Percentiles rank a stretch among this genome's conserved stretches.
These are phyloP conservation scores for Biscogniauxia sp. DNA, from an alignment of 2,329 filamentous ascomycete genomes.

Conservation along the genomic window DNA sequence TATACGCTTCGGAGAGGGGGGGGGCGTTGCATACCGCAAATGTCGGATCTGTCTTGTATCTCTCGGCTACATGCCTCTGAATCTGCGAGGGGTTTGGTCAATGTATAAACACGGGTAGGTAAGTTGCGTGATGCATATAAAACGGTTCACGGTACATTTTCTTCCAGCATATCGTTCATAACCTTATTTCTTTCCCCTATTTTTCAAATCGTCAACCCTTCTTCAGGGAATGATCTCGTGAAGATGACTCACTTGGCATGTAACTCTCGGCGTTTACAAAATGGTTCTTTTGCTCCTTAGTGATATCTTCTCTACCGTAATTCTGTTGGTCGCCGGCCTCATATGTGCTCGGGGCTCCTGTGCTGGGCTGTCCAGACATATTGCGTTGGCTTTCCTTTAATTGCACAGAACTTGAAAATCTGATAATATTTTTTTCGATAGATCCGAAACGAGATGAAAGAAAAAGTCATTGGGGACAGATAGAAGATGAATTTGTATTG, in stretches of 20 bases:
- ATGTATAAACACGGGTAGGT: no score
- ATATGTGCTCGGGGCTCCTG: conserved; percentile 15
- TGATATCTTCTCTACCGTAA: conserved; percentile 19
- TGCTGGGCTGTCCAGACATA: conserved; percentile 6
- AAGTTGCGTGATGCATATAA: no score
- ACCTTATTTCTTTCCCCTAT: conserved; percentile 23
- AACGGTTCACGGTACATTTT: conserved; percentile 16
- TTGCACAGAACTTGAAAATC: no score
- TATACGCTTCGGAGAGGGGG: no score
- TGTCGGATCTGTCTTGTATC: conserved; percentile 27
- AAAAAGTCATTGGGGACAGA: no score
- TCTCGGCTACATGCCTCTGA: conserved; percentile 17
- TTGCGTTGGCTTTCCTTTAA: neutral
- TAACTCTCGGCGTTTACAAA: conserved; percentile 23
- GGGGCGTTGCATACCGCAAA: conserved; percentile 18
- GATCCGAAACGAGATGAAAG: neutral
- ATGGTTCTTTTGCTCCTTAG: conserved; percentile 22
- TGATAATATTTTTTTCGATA: no score
- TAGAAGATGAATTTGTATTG: no score
- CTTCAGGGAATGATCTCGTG: neutral
- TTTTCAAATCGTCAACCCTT: neutral
- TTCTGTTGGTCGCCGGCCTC: conserved; percentile 22
- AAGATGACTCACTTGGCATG: conserved; percentile 21
- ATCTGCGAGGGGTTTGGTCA: conserved; percentile 12
- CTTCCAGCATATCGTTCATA: conserved; percentile 24